Evolutionary conservation across 106 monocot species (phyloP).

Genomic region (Ottelia alismoides): DNA sequence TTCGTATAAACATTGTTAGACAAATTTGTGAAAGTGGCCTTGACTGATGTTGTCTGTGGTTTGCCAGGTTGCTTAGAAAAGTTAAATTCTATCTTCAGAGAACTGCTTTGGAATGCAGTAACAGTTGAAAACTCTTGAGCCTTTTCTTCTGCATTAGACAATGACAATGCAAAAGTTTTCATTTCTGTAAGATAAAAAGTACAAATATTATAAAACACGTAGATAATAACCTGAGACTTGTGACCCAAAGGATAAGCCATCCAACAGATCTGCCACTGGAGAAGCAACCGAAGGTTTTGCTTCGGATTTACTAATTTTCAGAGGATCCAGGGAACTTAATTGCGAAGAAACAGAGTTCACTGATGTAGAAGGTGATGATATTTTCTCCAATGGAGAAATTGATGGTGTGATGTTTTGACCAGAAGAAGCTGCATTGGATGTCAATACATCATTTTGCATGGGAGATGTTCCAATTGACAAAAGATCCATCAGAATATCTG

Average conservation of each 20-base stretch:
- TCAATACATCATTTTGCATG: conserved; percentile 25
- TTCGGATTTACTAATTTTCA: conserved; percentile 18
- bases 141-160: conserved; percentile 24
- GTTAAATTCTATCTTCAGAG: conserved; percentile 61
- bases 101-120: conserved; percentile 66
- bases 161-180: not conserved
- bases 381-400: conserved; percentile 17
- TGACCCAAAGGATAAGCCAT: conserved; percentile 41
- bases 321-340: conserved; percentile 13
- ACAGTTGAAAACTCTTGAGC: conserved; percentile 39
- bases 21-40: conserved; percentile 71
- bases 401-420: conserved; percentile 15
- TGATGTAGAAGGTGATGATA: conserved; percentile 19
- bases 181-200: not conserved
- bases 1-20: conserved; percentile 50
- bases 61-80: conserved; percentile 71
- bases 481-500: conserved; percentile 90
- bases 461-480: conserved; percentile 72
- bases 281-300: conserved; percentile 25
- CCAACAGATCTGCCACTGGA: conserved; percentile 55
- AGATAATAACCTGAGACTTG: conserved; percentile 27
- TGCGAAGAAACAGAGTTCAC: conserved; percentile 9
- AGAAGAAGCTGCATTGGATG: conserved; percentile 20
- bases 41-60: conserved; percentile 51
- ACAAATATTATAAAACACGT: not conserved